Evolutionary conservation across 2,329 filamentous ascomycete species (phyloP).

Genomic region (Akanthomyces uredinophilus): DNA sequence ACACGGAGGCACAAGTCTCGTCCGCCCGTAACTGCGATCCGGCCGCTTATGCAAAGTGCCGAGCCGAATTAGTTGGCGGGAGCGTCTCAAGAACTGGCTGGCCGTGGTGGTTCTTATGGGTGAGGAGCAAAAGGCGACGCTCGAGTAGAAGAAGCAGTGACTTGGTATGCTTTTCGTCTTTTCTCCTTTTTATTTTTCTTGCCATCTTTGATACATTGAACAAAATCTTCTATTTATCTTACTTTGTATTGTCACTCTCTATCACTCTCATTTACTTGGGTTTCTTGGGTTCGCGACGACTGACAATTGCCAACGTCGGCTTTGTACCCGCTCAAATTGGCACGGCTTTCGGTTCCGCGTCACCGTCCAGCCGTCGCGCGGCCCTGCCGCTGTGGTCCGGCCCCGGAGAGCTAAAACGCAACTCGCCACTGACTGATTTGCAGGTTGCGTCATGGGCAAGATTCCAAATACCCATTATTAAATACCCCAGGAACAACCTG

Average conservation of each 20-base stretch:
- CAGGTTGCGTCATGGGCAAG: slow-evolving; percentile 10
- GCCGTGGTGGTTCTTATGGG: not conserved
- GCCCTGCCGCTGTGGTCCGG: not conserved
- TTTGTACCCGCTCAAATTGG: not conserved
- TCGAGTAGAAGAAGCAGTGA: too few relatives aligned
- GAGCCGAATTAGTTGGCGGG: not conserved
- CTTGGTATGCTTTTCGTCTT: too few relatives aligned
- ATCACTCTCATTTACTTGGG: too few relatives aligned
- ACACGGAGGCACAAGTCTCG: too few relatives aligned
- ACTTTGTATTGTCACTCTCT: not conserved
- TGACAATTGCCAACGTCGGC: not conserved
- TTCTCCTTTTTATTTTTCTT: too few relatives aligned
- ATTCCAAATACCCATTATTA: slow-evolving; percentile 2
- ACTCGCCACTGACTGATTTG: slow-evolving; percentile 6
- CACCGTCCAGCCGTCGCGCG: slow-evolving; percentile 6
- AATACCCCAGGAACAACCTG: not conserved
- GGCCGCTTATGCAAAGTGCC: not conserved
- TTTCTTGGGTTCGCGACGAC: too few relatives aligned
- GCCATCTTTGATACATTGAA: too few relatives aligned
- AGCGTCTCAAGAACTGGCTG: not conserved
- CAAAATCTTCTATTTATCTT: not conserved
- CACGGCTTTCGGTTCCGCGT: slow-evolving; percentile 11
- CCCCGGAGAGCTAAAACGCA: not conserved
- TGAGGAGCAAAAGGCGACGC: too few relatives aligned
- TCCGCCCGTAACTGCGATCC: too few relatives aligned